Conservation (phyloP, 768 basidiomycete species). For the Collybiopsis luxurians region DNA sequence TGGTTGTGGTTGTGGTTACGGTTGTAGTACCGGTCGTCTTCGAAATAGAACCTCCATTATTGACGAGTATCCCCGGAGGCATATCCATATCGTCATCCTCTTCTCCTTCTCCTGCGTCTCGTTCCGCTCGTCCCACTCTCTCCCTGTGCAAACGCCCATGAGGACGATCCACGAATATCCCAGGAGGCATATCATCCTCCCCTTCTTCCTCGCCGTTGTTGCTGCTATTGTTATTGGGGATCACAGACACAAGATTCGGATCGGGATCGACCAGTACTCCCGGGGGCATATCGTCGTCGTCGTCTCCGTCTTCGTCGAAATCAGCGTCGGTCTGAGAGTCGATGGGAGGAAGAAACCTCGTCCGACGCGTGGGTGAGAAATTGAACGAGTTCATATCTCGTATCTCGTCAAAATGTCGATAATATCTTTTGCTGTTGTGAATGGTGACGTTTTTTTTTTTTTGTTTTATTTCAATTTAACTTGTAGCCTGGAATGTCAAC, state of each 20-base stretch:
- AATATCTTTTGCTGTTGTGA: no score
- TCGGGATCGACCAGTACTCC: background rate
- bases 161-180: background rate
- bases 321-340: background rate
- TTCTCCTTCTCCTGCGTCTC: background rate
- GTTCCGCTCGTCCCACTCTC: background rate
- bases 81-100: background rate
- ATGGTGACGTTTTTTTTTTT: no score
- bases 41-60: background rate
- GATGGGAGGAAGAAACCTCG: background rate
- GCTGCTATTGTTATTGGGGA: no score
- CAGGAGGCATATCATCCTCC: slow-evolving; percentile 6
- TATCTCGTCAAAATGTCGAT: no score
- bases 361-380: background rate
- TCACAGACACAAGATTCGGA: no score
- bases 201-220: no score
- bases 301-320: background rate
- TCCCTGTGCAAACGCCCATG: background rate
- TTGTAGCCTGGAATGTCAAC: no score
- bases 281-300: background rate
- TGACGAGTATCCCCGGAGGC: background rate
- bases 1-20: no score
- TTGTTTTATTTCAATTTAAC: no score
- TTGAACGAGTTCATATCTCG: no score
- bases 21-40: no score